Evolutionary conservation across 169 alveolate species (phyloP).

Genomic region (Cryptosporidium meleagridis): DNA sequence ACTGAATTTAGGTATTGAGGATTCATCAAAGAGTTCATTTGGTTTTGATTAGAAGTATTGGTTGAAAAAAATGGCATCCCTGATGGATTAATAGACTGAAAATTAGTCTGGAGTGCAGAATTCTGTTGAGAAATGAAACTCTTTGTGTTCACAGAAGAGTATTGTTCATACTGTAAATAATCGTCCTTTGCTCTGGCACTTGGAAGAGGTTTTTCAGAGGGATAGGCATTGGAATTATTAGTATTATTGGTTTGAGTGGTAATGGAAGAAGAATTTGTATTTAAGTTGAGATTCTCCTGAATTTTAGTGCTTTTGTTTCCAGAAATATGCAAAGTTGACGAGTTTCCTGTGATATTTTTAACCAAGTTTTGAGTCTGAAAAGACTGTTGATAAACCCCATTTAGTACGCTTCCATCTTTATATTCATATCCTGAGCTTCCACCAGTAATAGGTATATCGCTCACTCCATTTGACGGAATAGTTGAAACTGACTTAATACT

Average conservation of each 20-base stretch:
- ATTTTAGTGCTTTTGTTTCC: not conserved
- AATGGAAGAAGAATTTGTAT: not conserved
- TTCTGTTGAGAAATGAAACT: constrained; percentile 7
- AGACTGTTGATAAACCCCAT: not conserved
- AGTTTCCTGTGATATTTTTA: constrained; percentile 1
- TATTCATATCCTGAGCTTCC: not conserved
- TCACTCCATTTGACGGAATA: constrained; percentile 14
- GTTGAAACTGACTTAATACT: constrained; percentile 15
- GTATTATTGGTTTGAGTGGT: not conserved
- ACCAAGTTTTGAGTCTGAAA: constrained; percentile 14
- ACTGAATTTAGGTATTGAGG: constrained; percentile 57
- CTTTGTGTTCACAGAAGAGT: not conserved
- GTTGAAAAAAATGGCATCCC: not conserved
- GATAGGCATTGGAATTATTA: not conserved
- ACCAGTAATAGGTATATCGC: not conserved
- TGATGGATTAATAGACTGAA: not conserved
- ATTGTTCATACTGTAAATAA: not conserved
- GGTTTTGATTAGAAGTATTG: constrained; percentile 16
- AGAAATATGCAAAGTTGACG: constrained; percentile 5
- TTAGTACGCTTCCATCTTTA: not conserved
- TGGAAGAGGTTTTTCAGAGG: constrained; percentile 5
- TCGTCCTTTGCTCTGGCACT: not conserved
- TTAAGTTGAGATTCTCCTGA: constrained; percentile 4
- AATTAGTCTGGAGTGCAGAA: not conserved
- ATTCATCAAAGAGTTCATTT: not conserved